Percentiles rank a stretch among this genome's conserved stretches.
Conservation (phyloP, 495 filamentous ascomycete species). For the Patellaria atrata region DNA sequence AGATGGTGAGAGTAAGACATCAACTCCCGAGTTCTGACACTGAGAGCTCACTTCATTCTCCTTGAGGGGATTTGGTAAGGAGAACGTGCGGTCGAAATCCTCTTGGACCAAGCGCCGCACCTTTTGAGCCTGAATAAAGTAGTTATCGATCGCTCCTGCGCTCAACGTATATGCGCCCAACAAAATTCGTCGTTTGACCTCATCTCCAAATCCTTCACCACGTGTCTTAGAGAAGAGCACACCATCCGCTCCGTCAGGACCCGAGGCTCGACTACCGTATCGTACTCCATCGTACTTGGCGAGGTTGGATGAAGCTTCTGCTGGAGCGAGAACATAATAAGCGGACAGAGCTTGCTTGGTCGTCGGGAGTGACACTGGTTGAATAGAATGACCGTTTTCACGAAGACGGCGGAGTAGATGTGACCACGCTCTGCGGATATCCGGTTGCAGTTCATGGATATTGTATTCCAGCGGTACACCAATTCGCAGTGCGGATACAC, state of each 20-base stretch:
- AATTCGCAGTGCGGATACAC: constrained; percentile 34
- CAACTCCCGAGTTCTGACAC: too few species aligned
- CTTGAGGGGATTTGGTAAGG: constrained; percentile 48
- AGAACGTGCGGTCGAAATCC: constrained; percentile 75
- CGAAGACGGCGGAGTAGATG: constrained; percentile 41
- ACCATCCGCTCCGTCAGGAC: constrained; percentile 17
- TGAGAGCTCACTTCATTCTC: constrained; percentile 32
- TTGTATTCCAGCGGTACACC: constrained; percentile 84
- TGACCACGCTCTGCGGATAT: constrained; percentile 56
- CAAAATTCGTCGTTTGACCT: constrained; percentile 75
- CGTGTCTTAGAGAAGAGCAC: constrained; percentile 64
- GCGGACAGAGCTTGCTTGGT: constrained; percentile 77
- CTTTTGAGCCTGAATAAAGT: constrained; percentile 87
- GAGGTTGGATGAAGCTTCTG: constrained; percentile 94
- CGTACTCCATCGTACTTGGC: constrained; percentile 93
- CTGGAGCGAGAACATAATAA: constrained; percentile 90
- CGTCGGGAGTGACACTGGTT: constrained; percentile 65
- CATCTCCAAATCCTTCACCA: constrained; percentile 58
- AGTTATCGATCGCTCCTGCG: constrained; percentile 84
- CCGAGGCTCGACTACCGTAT: constrained; percentile 48
- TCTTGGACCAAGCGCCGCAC: constrained; percentile 67
- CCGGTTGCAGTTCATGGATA: constrained; percentile 57
- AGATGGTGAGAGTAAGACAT: constrained; percentile 80
- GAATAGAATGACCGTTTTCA: constrained; percentile 48
- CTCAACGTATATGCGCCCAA: constrained; percentile 85